phyloP scores from a whole-genome alignment of 352 stramenopile species.

The Phytophthora foliorum region DNA sequence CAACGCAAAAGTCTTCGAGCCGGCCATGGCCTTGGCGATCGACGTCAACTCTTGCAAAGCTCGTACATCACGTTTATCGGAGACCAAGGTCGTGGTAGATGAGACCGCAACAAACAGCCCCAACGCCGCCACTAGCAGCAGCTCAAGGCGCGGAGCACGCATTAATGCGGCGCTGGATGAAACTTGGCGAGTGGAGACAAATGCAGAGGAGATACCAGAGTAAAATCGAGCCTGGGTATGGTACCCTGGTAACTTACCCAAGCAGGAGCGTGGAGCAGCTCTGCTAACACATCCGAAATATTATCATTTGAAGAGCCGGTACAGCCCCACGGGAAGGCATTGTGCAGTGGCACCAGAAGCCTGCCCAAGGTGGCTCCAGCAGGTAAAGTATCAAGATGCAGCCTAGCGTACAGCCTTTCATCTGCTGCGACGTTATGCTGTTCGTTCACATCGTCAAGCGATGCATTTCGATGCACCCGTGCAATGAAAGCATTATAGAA shows the following conservation, averaged over 20 bases:
- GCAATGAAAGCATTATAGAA: neutral
- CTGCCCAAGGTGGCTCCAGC: neutral
- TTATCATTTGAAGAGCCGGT: conserved; percentile 23
- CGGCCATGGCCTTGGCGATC: conserved; percentile 42
- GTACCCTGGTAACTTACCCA: neutral
- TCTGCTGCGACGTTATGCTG: conserved; percentile 21
- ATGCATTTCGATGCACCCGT: conserved; percentile 17
- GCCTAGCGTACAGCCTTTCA: conserved; percentile 16
- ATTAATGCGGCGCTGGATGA: conserved; percentile 12
- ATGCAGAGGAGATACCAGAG: too few relatives aligned
- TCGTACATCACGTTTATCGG: conserved; percentile 7
- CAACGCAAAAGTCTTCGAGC: conserved; percentile 58
- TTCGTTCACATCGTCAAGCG: conserved; percentile 1
- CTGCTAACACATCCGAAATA: conserved; percentile 11
- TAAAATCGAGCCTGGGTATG: conserved; percentile 34
- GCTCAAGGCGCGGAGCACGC: conserved; percentile 16
- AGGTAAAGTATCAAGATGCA: conserved; percentile 1
- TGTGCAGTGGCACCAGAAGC: neutral
- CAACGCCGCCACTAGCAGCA: conserved; percentile 25
- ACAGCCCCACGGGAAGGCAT: conserved; percentile 22
- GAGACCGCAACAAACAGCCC: conserved; percentile 6
- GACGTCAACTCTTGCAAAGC: conserved; percentile 26
- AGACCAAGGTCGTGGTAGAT: conserved; percentile 7
- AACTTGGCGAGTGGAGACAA: conserved; percentile 34
- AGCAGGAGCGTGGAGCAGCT: conserved; percentile 10